Percentiles rank a stretch among this genome's conserved stretches.
phyloP scores from a whole-genome alignment of 1,139 yeast species.

The Protomyces inouyei region DNA sequence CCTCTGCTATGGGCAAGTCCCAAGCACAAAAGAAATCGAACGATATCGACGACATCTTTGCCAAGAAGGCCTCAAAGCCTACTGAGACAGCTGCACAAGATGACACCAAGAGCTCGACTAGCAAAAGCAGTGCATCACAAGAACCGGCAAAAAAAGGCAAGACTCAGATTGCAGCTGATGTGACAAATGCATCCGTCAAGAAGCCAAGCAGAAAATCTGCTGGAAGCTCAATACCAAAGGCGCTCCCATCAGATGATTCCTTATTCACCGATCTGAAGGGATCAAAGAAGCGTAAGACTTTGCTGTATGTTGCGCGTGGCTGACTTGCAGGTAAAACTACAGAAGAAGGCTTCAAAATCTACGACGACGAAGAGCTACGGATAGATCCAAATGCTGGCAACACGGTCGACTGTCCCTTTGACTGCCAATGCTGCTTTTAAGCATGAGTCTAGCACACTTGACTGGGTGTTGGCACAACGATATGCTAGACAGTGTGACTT shows the following conservation, averaged over 20 bases:
- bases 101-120: background rate
- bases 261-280: constrained; percentile 27
- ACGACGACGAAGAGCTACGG: constrained; percentile 27
- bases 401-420: constrained; percentile 28
- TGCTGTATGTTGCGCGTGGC: no score
- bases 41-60: constrained; percentile 28
- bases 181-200: background rate
- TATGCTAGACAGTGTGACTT: no score
- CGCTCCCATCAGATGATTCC: constrained; percentile 3
- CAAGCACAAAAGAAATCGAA: background rate
- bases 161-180: background rate
- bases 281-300: constrained; percentile 13
- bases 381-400: constrained; percentile 24
- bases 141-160: background rate
- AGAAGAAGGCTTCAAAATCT: constrained; percentile 27
- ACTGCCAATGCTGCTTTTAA: constrained; percentile 19
- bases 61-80: constrained; percentile 11
- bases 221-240: background rate
- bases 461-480: no score
- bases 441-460: no score
- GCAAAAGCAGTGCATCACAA: background rate
- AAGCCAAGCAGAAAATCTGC: background rate
- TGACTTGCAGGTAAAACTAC: constrained; percentile 23
- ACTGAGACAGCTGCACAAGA: background rate
- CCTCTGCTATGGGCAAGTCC: background rate